Evolutionary conservation across 345 rosid species (phyloP), one percentile per base, ranked within the genome.

Genomic region (Gossypium stocksii): DNA sequence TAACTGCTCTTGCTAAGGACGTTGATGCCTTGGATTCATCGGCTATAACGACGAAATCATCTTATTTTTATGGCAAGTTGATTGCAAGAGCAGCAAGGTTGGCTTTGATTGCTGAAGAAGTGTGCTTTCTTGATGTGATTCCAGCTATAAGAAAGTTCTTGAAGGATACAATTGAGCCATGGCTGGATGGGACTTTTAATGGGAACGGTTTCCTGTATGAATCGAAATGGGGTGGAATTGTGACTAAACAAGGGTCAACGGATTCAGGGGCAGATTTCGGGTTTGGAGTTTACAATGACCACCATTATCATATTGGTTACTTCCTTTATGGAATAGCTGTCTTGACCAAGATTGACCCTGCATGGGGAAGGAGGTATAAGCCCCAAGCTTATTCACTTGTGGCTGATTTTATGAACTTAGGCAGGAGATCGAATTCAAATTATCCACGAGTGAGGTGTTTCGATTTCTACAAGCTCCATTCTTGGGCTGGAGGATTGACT

Each of bases 401-500:
- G 93, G 97, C 92, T 0, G 97, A 95, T 83, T 93, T 84, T 73
- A 87, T 93, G 98, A 90, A 78, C 71, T 38, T 91, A 66, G 88
- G 92, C n/a, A 86, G 79, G 63, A 38, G 80, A 64, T 84, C 85
- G 7, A 79, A 81, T 74, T 89, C 90, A 0, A 82, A 49, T 60
- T 95, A 90, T 75, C 83, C 97, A 0, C 89, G 98, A 20, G 65
- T 95, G 85, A 85, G 97, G 75, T 93, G 97, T 64, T 95, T 95
- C 70, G 98, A 95, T 82, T 72, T 95, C 72, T 95, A 89, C 57
- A 95, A 91, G 74, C 80, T 95, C 74, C 99, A 95, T 78, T 95
- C 99, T 29, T 95, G 98, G 98, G 99, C 98, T 13, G 92, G 96
- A 56, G 98, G 99, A 54, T 78, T 95, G 75, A 93, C 93, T 6